Conservation (phyloP, 108 stramenopile species). For the Pseudonitzschia multiseries region DNA sequence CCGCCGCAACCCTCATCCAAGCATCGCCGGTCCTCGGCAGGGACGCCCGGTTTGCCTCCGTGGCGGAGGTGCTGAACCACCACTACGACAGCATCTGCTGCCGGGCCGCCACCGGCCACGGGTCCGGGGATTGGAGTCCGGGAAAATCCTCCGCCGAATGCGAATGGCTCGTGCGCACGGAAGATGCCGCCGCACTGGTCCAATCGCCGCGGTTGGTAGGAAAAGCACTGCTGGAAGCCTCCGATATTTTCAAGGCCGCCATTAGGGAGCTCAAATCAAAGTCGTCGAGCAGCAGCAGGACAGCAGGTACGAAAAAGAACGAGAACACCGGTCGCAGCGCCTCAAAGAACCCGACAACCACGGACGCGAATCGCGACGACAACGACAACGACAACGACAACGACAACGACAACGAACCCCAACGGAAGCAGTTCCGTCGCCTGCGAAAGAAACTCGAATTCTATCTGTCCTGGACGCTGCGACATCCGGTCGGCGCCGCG, state of each 20-base stretch:
- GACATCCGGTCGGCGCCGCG: background rate
- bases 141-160: background rate
- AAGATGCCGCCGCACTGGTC: slow-evolving; percentile 35
- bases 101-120: background rate
- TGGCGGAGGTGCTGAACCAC: slow-evolving; percentile 30
- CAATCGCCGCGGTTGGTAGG: slow-evolving; percentile 32
- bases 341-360: background rate
- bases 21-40: slow-evolving; percentile 37
- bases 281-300: background rate
- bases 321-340: background rate
- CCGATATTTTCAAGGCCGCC: slow-evolving; percentile 37
- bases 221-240: slow-evolving; percentile 45
- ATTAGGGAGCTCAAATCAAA: slow-evolving; percentile 15
- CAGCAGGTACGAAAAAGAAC: no score
- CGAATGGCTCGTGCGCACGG: slow-evolving; percentile 29
- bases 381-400: background rate
- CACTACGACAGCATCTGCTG: background rate
- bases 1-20: slow-evolving; percentile 30
- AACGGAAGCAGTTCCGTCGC: slow-evolving; percentile 19
- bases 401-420: background rate
- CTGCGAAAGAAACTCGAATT: slow-evolving; percentile 52
- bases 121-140: background rate
- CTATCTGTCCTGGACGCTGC: slow-evolving; percentile 46
- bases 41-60: slow-evolving; percentile 23
- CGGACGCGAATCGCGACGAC: background rate